These are phyloP conservation scores for Leptographium flavum DNA, from an alignment of 2,329 filamentous ascomycete species.

Conservation along the genomic window DNA sequence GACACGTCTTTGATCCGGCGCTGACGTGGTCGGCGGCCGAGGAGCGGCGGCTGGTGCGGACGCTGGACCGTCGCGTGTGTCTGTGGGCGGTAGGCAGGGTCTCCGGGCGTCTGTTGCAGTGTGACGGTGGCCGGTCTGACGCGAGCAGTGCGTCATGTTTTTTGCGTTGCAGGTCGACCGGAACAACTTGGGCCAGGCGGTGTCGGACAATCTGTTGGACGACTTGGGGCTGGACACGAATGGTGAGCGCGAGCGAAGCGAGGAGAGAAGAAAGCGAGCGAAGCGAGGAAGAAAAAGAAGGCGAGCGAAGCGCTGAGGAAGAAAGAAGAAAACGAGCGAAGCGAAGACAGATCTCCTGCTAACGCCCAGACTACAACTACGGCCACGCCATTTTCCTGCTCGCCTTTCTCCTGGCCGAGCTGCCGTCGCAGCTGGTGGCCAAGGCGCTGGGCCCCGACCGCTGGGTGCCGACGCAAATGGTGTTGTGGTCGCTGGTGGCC, in stretches of 20 bases:
- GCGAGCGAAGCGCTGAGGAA: not conserved
- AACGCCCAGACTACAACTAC: conserved; percentile 29
- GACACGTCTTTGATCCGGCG: conserved; percentile 1
- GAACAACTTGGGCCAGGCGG: conserved; percentile 21
- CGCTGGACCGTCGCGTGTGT: conserved; percentile 5
- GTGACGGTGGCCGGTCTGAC: not conserved
- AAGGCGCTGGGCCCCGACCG: conserved; percentile 30
- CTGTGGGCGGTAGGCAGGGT: conserved; percentile 1
- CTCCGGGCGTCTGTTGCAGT: not conserved
- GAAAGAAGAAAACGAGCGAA: not conserved
- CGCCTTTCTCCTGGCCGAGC: conserved; percentile 39
- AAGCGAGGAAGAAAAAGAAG: not conserved
- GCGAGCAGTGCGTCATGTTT: conserved; percentile 18
- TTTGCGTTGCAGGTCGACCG: conserved; percentile 22
- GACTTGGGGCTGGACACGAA: conserved; percentile 21
- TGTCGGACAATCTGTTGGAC: conserved; percentile 20
- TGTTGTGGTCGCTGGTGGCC: conserved; percentile 20
- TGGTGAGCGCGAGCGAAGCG: conserved; percentile 12
- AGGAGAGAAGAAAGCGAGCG: not conserved
- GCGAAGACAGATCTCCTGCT: not conserved
- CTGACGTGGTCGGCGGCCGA: conserved; percentile 1
- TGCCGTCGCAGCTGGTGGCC: conserved; percentile 45
- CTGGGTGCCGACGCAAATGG: conserved; percentile 23
- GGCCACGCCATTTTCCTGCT: conserved; percentile 41
- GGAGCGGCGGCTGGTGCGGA: conserved; percentile 5